Percentiles rank a stretch among this genome's conserved stretches.
Conservation (phyloP, 2,329 filamentous ascomycete species). For the Trichoderma citrinoviride region DNA sequence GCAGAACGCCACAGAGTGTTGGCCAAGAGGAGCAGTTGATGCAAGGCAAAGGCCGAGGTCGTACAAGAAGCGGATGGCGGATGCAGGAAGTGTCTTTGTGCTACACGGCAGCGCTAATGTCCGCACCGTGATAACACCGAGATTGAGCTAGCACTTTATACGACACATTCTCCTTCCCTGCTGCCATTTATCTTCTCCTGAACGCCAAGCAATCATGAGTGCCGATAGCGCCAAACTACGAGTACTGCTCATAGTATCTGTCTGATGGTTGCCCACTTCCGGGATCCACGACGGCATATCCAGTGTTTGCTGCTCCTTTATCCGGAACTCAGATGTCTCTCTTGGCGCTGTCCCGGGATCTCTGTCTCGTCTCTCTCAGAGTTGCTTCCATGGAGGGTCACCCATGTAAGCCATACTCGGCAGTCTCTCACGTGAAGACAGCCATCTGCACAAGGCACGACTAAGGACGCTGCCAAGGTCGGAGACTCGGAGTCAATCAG, state of each 20-base stretch:
- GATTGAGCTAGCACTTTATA: background rate
- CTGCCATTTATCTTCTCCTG: background rate
- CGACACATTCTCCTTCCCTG: too few species aligned
- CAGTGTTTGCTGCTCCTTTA: background rate
- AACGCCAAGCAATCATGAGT: background rate
- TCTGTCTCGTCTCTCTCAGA: background rate
- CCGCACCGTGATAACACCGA: conserved; percentile 13
- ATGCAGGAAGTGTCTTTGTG: background rate
- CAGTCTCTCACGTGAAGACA: background rate
- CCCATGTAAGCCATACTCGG: background rate
- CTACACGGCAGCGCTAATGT: background rate
- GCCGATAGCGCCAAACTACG: background rate
- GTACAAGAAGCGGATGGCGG: too few species aligned
- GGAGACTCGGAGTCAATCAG: background rate
- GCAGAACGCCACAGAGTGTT: conserved; percentile 1
- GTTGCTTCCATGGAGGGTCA: too few species aligned
- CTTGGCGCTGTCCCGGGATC: background rate
- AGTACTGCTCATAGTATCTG: background rate
- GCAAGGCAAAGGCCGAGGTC: background rate
- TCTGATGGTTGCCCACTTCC: too few species aligned
- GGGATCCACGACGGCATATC: too few species aligned
- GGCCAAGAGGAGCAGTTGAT: background rate
- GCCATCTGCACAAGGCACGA: background rate
- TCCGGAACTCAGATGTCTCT: background rate
- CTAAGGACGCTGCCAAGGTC: background rate